Base-by-base conservation (phyloP, 1,139 yeast genomes). In the Nakaseomyces sp. region DNA sequence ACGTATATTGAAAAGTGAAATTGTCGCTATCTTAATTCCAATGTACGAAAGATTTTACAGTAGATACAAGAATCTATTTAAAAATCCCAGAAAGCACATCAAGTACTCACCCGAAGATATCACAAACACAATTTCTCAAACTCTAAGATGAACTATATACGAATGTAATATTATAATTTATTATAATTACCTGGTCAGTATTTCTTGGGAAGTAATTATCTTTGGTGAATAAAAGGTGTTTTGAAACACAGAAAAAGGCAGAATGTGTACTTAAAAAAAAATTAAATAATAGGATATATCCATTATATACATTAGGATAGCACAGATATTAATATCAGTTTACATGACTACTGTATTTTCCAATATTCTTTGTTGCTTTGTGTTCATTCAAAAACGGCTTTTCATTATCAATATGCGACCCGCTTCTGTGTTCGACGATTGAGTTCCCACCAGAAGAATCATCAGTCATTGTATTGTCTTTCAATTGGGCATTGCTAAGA, bases 11-110 rank as follows among this genome's bases (percentile, higher is more conserved):
- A 59, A 55, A 40, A 53, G 56, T 8, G 65, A 60, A 48, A 57
- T 56, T 20, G 48, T 55, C 12, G 73, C 81, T 43, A 74, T 87
- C 55, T 80, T 89, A 43, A 72, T 79, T 52, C 95, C 95, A 35
- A 77, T 93, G 43, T 89, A 89, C 64, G 80, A 81, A 58, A 79
- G 91, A 58, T 81, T 88, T 60, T 81, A 86, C 63, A 52, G 58
- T 12, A 58, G 65, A 37, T 60, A 61, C 47, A 58, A 61, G 42
- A 63, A 58, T 33, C 48, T 58, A 2, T 61, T 61, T 42, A 61
- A 60, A 41, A 60, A 61, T 45, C 64, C 64, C 13, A 54, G 64
- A 45, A 61, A 61, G 43, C 65, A 61, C 54, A 71, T 75, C 45
- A 78, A 63, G 48, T 74, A 67, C 43, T 54, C 61, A n/a, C 64